phyloP scores from a whole-genome alignment of 805 yeast species.

The Saccharomyces mikatae region DNA sequence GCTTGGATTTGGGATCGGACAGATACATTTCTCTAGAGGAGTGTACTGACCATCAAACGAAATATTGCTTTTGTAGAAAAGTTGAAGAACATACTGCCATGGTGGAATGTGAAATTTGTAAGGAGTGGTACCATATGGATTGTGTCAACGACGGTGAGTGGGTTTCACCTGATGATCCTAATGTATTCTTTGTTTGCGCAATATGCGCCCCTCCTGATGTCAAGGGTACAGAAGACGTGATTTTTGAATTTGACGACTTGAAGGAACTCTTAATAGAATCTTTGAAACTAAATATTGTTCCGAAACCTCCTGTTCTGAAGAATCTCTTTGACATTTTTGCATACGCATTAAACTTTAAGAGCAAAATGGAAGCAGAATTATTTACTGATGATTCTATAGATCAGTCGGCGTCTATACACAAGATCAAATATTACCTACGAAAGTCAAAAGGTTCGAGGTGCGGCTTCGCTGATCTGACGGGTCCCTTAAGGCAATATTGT shows the following conservation, averaged over 20 bases:
- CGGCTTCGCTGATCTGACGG: conserved; percentile 6
- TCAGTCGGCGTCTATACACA: conserved; percentile 17
- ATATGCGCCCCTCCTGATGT: conserved; percentile 36
- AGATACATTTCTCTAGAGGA: conserved; percentile 9
- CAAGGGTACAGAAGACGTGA: not conserved
- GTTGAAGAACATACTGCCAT: conserved; percentile 48
- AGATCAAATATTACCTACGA: conserved; percentile 38
- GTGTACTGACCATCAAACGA: conserved; percentile 1
- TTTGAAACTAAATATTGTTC: conserved; percentile 14
- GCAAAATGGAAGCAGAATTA: conserved; percentile 4
- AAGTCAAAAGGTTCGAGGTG: conserved; percentile 40
- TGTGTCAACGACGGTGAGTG: conserved; percentile 42
- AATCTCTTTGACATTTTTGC: conserved; percentile 11
- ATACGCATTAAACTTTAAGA: conserved; percentile 10
- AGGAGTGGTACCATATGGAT: conserved; percentile 62
- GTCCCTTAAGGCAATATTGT: conserved; percentile 10
- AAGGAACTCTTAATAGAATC: conserved; percentile 13
- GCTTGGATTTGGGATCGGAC: conserved; percentile 23
- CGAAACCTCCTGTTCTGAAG: conserved; percentile 11
- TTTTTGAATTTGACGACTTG: conserved; percentile 13
- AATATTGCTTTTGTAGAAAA: conserved; percentile 57
- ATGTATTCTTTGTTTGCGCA: conserved; percentile 44
- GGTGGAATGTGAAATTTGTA: conserved; percentile 64
- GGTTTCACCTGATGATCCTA: conserved; percentile 25
- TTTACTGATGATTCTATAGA: conserved; percentile 15